Conservation (phyloP, 2,329 filamentous ascomycete genomes). For the Verruconis gallopava region DNA sequence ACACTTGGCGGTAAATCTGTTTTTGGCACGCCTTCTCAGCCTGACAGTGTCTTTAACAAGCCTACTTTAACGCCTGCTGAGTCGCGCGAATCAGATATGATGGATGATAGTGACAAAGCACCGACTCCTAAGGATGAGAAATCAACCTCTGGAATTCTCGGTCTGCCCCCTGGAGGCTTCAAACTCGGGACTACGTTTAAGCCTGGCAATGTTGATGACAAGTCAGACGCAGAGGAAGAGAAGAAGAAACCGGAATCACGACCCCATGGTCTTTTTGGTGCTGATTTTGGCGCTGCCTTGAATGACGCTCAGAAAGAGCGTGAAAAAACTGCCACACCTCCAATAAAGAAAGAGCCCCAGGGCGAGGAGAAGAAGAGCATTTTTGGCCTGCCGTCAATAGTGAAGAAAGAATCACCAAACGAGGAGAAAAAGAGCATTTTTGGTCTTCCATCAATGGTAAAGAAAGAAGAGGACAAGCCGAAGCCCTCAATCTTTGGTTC, state of each 20-base stretch:
- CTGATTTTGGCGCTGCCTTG: conserved; percentile 44
- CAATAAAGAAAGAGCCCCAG: conserved; percentile 9
- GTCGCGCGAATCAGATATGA: conserved; percentile 20
- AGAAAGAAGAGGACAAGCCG: conserved; percentile 6
- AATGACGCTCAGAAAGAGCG: conserved; percentile 18
- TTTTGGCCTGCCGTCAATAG: conserved; percentile 2
- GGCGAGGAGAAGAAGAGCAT: not conserved
- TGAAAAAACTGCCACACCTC: conserved; percentile 2
- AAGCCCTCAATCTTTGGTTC: conserved; percentile 2
- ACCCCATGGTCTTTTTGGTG: conserved; percentile 46
- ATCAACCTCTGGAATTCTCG: conserved; percentile 20
- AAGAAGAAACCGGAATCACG: conserved; percentile 14
- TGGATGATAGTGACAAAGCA: conserved; percentile 21
- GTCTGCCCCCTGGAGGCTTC: conserved; percentile 38
- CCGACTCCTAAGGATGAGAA: conserved; percentile 21
- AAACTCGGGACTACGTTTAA: conserved; percentile 57
- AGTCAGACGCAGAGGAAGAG: conserved; percentile 28
- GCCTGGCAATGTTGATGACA: conserved; percentile 46
- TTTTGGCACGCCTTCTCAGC: conserved; percentile 15
- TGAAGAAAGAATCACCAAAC: not conserved
- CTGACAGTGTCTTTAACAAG: conserved; percentile 12
- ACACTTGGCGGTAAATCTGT: conserved; percentile 12
- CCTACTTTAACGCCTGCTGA: conserved; percentile 16
- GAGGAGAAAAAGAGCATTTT: not conserved
- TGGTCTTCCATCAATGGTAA: not conserved